These are phyloP conservation scores for Thermochaetoides dissita DNA, from an alignment of 2,329 filamentous ascomycete species.

Conservation along the genomic window DNA sequence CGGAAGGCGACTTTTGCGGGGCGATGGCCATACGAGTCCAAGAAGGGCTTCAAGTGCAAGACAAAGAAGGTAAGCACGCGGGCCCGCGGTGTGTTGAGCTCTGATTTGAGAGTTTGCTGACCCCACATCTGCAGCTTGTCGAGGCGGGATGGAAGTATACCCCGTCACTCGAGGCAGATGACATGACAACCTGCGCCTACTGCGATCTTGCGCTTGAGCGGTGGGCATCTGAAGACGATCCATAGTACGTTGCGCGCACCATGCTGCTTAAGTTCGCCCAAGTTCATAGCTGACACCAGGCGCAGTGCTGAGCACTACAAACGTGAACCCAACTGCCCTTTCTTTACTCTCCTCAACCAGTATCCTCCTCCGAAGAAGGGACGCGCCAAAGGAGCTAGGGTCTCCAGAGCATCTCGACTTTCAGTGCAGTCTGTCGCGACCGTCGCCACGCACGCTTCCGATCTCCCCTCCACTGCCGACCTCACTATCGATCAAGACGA, in stretches of 20 bases:
- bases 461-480: slow-evolving; percentile 34
- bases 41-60: slow-evolving; percentile 81
- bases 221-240: slow-evolving; percentile 88
- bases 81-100: no score
- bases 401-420: slow-evolving; percentile 56
- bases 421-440: slow-evolving; percentile 46
- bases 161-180: slow-evolving; percentile 66
- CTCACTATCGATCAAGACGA: slow-evolving; percentile 39
- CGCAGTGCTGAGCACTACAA: slow-evolving; percentile 70
- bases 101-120: no score
- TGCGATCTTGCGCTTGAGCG: slow-evolving; percentile 82
- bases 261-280: neutral
- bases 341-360: slow-evolving; percentile 57
- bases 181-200: slow-evolving; percentile 84
- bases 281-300: slow-evolving; percentile 4
- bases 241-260: slow-evolving; percentile 44
- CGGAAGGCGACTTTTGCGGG: slow-evolving; percentile 71
- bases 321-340: slow-evolving; percentile 65
- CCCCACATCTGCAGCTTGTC: slow-evolving; percentile 47
- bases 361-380: slow-evolving; percentile 42
- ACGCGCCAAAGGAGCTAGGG: slow-evolving; percentile 38
- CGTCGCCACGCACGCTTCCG: slow-evolving; percentile 34
- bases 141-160: slow-evolving; percentile 92
- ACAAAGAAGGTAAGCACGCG: slow-evolving; percentile 55
- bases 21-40: slow-evolving; percentile 78